phyloP scores from a whole-genome alignment of 2,329 filamentous ascomycete genomes.

The Calonectria ilicicola region DNA sequence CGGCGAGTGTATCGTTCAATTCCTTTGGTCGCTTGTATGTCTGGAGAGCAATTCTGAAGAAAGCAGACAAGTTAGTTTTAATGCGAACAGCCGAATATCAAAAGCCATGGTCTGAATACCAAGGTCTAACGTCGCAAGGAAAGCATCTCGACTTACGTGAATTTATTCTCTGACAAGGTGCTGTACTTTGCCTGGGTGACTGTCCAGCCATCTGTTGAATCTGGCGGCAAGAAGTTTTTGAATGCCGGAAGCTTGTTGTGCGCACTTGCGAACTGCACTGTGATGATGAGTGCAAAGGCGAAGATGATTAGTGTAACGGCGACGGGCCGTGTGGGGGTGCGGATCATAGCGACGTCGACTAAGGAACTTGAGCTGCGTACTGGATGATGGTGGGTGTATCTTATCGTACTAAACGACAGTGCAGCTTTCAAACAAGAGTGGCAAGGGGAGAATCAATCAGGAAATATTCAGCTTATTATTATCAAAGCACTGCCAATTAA shows the following conservation, averaged over 20 bases:
- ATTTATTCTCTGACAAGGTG: slow-evolving; percentile 44
- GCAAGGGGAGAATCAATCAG: neutral
- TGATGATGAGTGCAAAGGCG: slow-evolving; percentile 25
- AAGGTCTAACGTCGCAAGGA: neutral
- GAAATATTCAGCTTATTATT: neutral
- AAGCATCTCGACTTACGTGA: slow-evolving; percentile 39
- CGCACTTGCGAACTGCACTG: slow-evolving; percentile 30
- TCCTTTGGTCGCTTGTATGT: slow-evolving; percentile 51
- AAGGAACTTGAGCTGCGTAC: neutral
- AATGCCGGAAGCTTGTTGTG: slow-evolving; percentile 29
- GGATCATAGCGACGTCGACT: neutral
- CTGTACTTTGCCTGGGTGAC: slow-evolving; percentile 39
- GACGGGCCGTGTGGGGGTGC: neutral
- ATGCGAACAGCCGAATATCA: neutral
- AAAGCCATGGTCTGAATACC: neutral
- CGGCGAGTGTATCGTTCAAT: slow-evolving; percentile 45
- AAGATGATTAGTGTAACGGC: slow-evolving; percentile 3
- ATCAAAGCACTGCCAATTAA: neutral
- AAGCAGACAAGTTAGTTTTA: neutral
- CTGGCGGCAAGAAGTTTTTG: slow-evolving; percentile 24
- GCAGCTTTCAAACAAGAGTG: neutral
- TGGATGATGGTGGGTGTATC: neutral
- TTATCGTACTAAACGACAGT: neutral
- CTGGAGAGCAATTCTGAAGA: slow-evolving; percentile 49
- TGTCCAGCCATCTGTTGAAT: slow-evolving; percentile 32